Evolutionary conservation across 2,329 filamentous ascomycete genomes (phyloP).

Genomic region (Periglandula ipomoeae): DNA sequence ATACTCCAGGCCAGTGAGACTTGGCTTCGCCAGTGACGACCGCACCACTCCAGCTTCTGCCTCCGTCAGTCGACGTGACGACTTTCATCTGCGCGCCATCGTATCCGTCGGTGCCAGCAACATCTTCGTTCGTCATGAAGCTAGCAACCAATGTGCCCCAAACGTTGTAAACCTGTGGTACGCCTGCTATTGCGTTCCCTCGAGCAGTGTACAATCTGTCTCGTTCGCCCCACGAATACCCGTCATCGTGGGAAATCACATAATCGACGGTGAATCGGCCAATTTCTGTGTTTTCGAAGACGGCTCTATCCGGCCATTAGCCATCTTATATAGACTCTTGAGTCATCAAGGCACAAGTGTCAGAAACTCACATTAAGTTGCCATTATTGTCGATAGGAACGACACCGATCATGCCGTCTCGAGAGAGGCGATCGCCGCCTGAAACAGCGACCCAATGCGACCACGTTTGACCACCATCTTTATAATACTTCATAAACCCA

Average conservation of each 20-base stretch:
- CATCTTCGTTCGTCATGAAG: background rate
- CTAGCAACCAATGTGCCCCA: background rate
- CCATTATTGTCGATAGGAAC: background rate
- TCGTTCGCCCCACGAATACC: constrained; percentile 15
- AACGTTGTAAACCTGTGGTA: background rate
- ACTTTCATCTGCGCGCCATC: background rate
- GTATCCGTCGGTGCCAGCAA: background rate
- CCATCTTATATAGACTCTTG: background rate
- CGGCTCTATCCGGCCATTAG: constrained; percentile 15
- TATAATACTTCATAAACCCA: constrained; percentile 28
- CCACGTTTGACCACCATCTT: background rate
- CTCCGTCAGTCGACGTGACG: background rate
- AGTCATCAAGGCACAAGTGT: background rate
- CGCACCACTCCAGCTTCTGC: background rate
- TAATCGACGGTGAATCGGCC: constrained; percentile 18
- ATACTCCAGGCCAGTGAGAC: background rate
- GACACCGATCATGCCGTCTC: background rate
- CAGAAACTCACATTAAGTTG: background rate
- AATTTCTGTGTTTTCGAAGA: constrained; percentile 32
- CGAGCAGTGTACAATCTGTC: constrained; percentile 26
- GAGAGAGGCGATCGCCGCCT: background rate
- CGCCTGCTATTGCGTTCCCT: background rate
- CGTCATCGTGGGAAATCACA: background rate
- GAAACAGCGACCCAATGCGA: constrained; percentile 19
- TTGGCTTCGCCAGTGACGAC: background rate